Conservation (phyloP, 176 grass and related monocot species). For the Olyra latifolia region DNA sequence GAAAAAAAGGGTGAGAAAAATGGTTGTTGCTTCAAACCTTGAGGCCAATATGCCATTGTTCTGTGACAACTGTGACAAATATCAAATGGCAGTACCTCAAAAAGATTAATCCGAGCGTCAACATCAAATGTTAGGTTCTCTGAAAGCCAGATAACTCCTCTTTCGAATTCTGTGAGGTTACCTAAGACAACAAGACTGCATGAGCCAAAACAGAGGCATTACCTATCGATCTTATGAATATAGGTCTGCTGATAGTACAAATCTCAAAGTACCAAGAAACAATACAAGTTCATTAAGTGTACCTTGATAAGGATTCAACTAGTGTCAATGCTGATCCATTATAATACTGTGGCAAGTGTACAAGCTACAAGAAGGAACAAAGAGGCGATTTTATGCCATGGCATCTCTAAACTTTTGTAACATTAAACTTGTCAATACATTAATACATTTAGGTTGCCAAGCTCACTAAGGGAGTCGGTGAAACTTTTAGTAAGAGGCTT, state of each 20-base stretch:
- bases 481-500: slow-evolving; percentile 90
- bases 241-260: not conserved
- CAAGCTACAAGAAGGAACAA: slow-evolving; percentile 68
- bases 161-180: slow-evolving; percentile 93
- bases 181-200: slow-evolving; percentile 99
- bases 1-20: not conserved
- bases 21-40: slow-evolving; percentile 21
- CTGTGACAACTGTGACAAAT: not conserved
- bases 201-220: slow-evolving; percentile 81
- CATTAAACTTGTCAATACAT: slow-evolving; percentile 46
- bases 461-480: slow-evolving; percentile 91
- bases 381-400: slow-evolving; percentile 4
- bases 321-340: slow-evolving; percentile 87
- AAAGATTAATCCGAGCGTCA: slow-evolving; percentile 90
- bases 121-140: slow-evolving; percentile 91
- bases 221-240: slow-evolving; percentile 54
- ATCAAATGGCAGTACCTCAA: slow-evolving; percentile 64
- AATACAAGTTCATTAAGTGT: slow-evolving; percentile 38
- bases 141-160: slow-evolving; percentile 87
- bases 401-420: slow-evolving; percentile 15
- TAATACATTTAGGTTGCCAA: slow-evolving; percentile 96
- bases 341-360: slow-evolving; percentile 77
- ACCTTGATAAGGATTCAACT: slow-evolving; percentile 97
- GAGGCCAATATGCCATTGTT: slow-evolving; percentile 16
- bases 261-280: slow-evolving; percentile 6